phyloP scores from a whole-genome alignment of 73 alveolate genomes.

The Paramecium sexaurelia region DNA sequence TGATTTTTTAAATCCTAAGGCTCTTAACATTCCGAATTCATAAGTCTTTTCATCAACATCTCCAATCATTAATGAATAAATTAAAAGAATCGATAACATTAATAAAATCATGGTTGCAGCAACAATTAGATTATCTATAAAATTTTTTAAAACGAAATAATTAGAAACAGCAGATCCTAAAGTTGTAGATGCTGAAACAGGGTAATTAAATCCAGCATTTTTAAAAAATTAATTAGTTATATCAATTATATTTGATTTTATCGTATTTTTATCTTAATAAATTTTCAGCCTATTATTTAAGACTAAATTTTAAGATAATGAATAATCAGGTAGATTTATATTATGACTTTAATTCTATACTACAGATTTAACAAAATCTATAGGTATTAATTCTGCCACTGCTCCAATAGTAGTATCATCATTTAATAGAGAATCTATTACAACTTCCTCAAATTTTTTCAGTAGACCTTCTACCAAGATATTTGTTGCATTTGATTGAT shows the following conservation, averaged over 20 bases:
- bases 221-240: conserved; percentile 22
- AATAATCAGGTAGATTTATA: conserved; percentile 14
- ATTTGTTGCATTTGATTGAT: conserved; percentile 8
- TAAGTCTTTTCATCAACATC: conserved; percentile 96
- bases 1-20: conserved; percentile 86
- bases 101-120: conserved; percentile 85
- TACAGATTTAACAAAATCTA: not conserved
- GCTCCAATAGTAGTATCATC: conserved; percentile 33
- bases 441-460: conserved; percentile 6
- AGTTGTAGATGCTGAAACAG: conserved; percentile 37
- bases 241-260: not conserved
- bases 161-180: conserved; percentile 46
- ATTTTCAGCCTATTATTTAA: conserved; percentile 43
- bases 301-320: conserved; percentile 28
- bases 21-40: conserved; percentile 95
- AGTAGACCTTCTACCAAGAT: not conserved
- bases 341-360: not conserved
- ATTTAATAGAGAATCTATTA: not conserved
- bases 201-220: not conserved
- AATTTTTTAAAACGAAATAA: conserved; percentile 58
- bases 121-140: conserved; percentile 80
- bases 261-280: not conserved
- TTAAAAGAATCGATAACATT: conserved; percentile 83
- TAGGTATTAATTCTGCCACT: not conserved
- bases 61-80: conserved; percentile 90